Conservation (phyloP, 129 eudicot species). For the Flaveria ramosissima region DNA sequence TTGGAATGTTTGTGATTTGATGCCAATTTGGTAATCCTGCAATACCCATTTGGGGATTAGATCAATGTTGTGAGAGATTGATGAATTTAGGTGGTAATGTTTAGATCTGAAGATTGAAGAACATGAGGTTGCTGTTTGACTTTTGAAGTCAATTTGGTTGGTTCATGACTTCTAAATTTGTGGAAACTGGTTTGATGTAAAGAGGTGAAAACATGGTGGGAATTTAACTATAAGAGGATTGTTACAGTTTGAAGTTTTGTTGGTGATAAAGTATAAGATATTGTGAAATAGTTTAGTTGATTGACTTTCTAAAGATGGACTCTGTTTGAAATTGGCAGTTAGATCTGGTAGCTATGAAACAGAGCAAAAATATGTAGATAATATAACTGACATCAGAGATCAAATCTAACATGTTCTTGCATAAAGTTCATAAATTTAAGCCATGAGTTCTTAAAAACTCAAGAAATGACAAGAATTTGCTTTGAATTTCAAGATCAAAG, state of each 20-base stretch:
- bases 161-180: neutral
- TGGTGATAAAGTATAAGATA: neutral
- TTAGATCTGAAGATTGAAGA: conserved; percentile 24
- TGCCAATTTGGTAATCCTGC: conserved; percentile 24
- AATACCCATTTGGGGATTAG: conserved; percentile 23
- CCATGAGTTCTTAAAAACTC: conserved; percentile 5
- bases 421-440: conserved; percentile 10
- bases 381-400: conserved; percentile 26
- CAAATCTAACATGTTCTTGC: conserved; percentile 25
- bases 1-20: neutral
- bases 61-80: neutral
- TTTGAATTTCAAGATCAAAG: conserved; percentile 18
- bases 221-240: too few species aligned
- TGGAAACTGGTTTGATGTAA: neutral
- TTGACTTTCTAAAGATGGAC: conserved; percentile 24
- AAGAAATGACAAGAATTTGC: conserved; percentile 14
- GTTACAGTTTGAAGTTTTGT: neutral
- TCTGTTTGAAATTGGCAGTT: neutral
- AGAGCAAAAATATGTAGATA: conserved; percentile 12
- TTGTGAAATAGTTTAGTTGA: neutral
- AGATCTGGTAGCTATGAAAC: neutral
- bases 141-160: conserved; percentile 3
- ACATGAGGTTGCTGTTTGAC: conserved; percentile 27
- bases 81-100: neutral
- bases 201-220: neutral